Evolutionary conservation across 176 grass and related monocot species (phyloP), one percentile per base, ranked within the genome.

Genomic region (Pharus latifolius): DNA sequence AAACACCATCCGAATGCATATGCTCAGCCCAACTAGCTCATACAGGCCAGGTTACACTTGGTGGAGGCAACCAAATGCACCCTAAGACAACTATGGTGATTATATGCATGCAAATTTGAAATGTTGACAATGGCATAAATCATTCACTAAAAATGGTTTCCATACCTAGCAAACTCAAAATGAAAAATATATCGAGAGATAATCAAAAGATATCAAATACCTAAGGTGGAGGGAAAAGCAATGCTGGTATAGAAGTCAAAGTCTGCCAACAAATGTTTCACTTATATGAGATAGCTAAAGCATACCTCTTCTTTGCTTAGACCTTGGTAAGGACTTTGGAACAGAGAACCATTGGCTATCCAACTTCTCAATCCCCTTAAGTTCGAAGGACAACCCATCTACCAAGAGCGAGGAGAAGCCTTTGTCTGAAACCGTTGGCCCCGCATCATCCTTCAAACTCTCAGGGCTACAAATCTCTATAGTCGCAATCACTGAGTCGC

Each of bases 291-390:
- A 60, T 53, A 61, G 13, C 54, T 14, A 25, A 20, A 61, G 10
- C 45, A n/a, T 80, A 91, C 95, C 95, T 98, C 87, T 85, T 44
- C 82, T 90, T 78, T 84, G 80, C 69, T 85, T 98, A 32, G 87
- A 93, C 40, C 87, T 87, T 48, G 89, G 86, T 16, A 85, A 67
- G 49, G 87, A 84, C 76, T 92, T 90, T 28, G 66, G 71, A 44
- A 83, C 85, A 43, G 95, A 80, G 71, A 88, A 98, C 90, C 90
- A 98, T 51, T 93, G 90, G 9, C 40, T 85, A 57, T 97, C 94
- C 81, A 97, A 65, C 67, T 92, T 97, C 89, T 97, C 94, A 16
- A 97, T 80, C 38, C 94, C 94, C 73, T 90, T 92, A 20, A 97
- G 51, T 59, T 97, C 89, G 19, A 92, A 97, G 4, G 83, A 82